Evolutionary conservation across 2,329 filamentous ascomycete genomes (phyloP).

Genomic region (Monilinia laxa): DNA sequence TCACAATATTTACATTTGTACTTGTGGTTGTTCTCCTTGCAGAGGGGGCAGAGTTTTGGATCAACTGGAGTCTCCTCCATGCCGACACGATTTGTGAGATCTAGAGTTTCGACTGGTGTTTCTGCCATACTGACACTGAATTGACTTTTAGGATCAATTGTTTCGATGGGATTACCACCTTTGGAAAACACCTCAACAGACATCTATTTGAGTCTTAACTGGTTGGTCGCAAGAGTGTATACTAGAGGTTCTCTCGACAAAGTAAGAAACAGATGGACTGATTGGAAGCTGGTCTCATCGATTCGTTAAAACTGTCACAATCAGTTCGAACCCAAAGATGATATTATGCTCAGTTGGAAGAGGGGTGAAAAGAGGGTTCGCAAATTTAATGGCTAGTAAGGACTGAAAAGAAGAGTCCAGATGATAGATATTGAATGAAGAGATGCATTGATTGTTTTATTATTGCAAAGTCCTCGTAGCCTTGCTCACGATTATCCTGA

Average conservation of each 20-base stretch:
- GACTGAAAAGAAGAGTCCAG: not conserved
- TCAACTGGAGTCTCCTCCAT: constrained; percentile 2
- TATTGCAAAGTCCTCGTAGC: not conserved
- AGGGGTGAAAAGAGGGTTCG: not conserved
- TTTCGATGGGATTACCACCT: not conserved
- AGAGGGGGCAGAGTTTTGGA: constrained; percentile 53
- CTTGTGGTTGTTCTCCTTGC: constrained; percentile 51
- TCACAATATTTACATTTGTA: constrained; percentile 64
- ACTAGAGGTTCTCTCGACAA: not conserved
- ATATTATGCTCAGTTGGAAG: not conserved
- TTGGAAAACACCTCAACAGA: not conserved
- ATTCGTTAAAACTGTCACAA: not conserved
- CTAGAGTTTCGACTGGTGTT: not conserved
- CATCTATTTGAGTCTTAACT: not conserved
- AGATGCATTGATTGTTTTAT: not conserved
- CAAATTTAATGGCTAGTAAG: not conserved
- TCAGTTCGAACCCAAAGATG: not conserved
- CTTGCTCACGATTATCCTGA: not conserved
- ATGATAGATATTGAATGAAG: not conserved
- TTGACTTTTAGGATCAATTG: not conserved
- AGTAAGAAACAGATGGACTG: not conserved
- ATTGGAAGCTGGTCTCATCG: not conserved
- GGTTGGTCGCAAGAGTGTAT: not conserved
- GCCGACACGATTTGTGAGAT: not conserved
- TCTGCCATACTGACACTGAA: constrained; percentile 3